Evolutionary conservation across 116 monocot species (phyloP).

Genomic region (Cymodocea nodosa): DNA sequence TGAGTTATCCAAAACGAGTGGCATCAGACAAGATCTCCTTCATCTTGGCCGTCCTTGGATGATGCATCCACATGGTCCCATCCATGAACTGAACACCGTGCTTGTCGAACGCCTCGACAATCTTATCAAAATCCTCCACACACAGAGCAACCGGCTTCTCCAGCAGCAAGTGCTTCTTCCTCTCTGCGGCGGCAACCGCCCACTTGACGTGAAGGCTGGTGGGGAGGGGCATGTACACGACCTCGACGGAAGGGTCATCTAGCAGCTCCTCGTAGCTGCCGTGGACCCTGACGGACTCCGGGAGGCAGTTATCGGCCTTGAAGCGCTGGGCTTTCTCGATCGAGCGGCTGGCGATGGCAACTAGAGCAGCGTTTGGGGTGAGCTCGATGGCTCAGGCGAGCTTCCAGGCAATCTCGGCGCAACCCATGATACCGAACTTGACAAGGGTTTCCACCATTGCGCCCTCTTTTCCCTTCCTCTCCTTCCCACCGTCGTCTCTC

Average conservation of each 20-base stretch:
- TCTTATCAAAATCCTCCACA: conserved; percentile 53
- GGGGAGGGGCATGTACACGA: conserved; percentile 29
- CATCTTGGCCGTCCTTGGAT: conserved; percentile 72
- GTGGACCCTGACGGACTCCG: conserved; percentile 20
- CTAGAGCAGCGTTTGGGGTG: conserved; percentile 6
- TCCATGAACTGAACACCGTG: conserved; percentile 84
- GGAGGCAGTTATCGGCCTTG: conserved; percentile 40
- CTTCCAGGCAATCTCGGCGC: conserved; percentile 13
- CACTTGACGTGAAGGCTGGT: conserved; percentile 72
- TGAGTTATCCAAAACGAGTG: conserved; percentile 46
- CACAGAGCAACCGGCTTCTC: conserved; percentile 80
- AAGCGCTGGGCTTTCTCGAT: conserved; percentile 24
- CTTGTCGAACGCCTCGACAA: conserved; percentile 42
- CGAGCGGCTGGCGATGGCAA: conserved; percentile 11
- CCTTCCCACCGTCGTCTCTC: too few species aligned
- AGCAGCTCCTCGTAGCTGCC: conserved; percentile 11
- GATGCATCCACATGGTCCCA: conserved; percentile 85
- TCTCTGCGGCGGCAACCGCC: conserved; percentile 58
- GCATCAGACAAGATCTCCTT: conserved; percentile 45
- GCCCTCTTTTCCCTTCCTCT: neutral
- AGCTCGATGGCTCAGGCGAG: conserved; percentile 7
- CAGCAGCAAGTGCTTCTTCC: conserved; percentile 67
- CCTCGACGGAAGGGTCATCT: conserved; percentile 6
- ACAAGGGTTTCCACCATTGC: neutral
- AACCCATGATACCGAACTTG: conserved; percentile 9